Base-by-base conservation (phyloP, 2,329 filamentous ascomycete genomes). In the Diaporthe australafricana region DNA sequence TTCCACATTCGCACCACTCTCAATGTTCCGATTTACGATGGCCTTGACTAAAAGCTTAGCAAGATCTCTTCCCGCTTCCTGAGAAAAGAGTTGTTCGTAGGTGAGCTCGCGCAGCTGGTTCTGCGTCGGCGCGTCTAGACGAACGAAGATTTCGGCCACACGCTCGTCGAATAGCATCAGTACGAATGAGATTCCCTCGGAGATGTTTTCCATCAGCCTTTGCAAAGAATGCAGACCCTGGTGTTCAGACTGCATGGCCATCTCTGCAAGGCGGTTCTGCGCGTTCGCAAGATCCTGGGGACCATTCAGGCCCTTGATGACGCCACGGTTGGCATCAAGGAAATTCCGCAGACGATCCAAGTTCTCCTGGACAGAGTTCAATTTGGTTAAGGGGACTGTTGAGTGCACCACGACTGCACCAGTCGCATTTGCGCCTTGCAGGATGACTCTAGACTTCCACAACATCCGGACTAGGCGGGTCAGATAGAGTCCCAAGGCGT, bases 21-120 rank as follows among this genome's bases (percentile, higher is more conserved):
- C 93, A 77, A 99, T 99, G 81, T 98, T 99, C 78, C 95, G 92
- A 81, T 98, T 98, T 69, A 99, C 96, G 78, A 99, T 98, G 0
- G 96, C 95, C 81, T 98, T 99, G 70, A 99, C 96, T 1, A 99
- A 87, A 70, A 98, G 89, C 81, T 98, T 98, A 3, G 96, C 97
- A 30, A 98, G 89, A 14, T 98, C 94, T 77, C 94, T 94, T 40
- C 96, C 96, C 22, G 91, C 87, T 7, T 88, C 83, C 52, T 92
- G 91, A 5, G 94, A 93, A 81, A 99, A 98, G 0, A 99, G 89
- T 56, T 90, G 89, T 80, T 98, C 94, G 78, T 94, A 99, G 0
- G 94, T 98, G 68, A 99, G 87, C 45, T 92, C 89, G 72, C 90
- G 88, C 67, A 97, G 90, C 72, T 91, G 89, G 75, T 91, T 87